Conservation (phyloP, 768 basidiomycete species). For the Mrakia hoshinonis region DNA sequence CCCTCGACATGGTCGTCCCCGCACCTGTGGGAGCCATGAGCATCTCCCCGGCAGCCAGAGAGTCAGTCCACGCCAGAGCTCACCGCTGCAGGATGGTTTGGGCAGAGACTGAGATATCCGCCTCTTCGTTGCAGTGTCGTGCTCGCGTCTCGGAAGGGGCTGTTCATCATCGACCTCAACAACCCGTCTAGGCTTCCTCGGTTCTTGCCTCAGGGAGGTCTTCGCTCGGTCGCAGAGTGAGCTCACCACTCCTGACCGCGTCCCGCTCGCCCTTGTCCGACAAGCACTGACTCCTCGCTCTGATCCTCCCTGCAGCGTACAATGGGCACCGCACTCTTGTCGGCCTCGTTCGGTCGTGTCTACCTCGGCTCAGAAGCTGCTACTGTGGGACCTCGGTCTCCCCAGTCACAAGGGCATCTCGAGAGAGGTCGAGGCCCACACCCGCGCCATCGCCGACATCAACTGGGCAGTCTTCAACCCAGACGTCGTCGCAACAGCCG, state of each 20-base stretch:
- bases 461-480: conserved; percentile 90
- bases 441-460: conserved; percentile 92
- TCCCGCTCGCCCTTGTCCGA: conserved; percentile 5
- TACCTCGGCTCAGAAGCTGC: conserved; percentile 42
- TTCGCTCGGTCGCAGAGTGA: conserved; percentile 69
- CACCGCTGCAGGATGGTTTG: too few species aligned
- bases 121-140: not conserved
- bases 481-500: conserved; percentile 69
- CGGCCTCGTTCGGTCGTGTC: conserved; percentile 30
- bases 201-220: conserved; percentile 90
- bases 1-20: conserved; percentile 20
- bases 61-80: conserved; percentile 1
- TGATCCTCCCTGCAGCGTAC: not conserved
- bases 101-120: not conserved
- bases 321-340: not conserved
- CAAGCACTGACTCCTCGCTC: too few species aligned
- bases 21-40: conserved; percentile 28
- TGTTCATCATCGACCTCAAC: conserved; percentile 91
- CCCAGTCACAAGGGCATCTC: conserved; percentile 69
- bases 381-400: conserved; percentile 88
- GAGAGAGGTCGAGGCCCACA: conserved; percentile 77
- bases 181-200: conserved; percentile 77
- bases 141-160: conserved; percentile 54
- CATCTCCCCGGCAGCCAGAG: conserved; percentile 26
- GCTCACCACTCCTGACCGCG: conserved; percentile 38